Conservation (phyloP, 345 rosid genomes). For the Luvunga scandens region DNA sequence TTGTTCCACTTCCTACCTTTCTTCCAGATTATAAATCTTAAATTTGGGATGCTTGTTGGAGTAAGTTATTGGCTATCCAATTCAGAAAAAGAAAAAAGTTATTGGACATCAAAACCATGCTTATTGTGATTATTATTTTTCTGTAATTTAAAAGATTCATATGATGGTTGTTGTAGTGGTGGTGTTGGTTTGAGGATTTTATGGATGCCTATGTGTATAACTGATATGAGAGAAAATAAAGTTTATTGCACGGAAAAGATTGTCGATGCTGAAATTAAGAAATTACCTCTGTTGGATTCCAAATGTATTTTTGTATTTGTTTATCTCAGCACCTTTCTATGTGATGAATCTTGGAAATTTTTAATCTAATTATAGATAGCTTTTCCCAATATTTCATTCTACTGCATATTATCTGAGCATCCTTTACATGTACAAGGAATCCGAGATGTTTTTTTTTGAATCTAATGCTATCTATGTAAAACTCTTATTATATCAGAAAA, state of each 20-base stretch:
- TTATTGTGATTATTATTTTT: too few species aligned
- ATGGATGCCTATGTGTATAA: neutral
- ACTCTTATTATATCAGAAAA: neutral
- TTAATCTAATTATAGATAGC: neutral
- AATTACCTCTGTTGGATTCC: neutral
- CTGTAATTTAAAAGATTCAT: too few species aligned
- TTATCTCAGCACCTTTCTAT: neutral
- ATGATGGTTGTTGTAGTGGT: neutral
- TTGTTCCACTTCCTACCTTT: neutral
- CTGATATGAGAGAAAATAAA: neutral
- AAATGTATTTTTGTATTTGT: neutral
- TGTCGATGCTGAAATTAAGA: neutral
- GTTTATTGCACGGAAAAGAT: neutral
- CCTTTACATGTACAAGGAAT: neutral
- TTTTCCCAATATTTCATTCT: neutral
- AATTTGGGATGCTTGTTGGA: neutral
- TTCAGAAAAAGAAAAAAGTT: too few species aligned
- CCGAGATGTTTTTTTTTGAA: neutral
- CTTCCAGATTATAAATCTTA: too few species aligned
- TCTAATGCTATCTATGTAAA: neutral
- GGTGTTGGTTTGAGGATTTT: neutral
- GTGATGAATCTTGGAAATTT: neutral
- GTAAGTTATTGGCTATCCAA: too few species aligned
- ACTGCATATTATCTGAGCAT: neutral
- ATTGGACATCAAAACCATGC: too few species aligned